Evolutionary conservation across 345 rosid genomes (phyloP), one percentile per base, ranked within the genome.

Genomic region (Populus deltoides): DNA sequence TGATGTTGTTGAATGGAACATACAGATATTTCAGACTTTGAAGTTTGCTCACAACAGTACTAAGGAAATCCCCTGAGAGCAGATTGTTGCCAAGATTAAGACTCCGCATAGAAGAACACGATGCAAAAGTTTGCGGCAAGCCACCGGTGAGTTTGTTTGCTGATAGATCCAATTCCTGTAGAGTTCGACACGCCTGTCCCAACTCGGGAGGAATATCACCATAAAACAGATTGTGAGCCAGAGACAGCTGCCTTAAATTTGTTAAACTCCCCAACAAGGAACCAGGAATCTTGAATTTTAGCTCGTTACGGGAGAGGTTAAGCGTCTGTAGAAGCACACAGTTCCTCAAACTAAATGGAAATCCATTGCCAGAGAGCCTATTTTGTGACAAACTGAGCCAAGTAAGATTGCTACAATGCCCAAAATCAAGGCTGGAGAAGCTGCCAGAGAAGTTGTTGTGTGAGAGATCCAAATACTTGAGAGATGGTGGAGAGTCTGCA

Each of bases 121-220:
- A 66, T 1, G 74, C 27, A 70, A 94, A 90, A 39, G 72, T 68
- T 20, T 27, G 8, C 27, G 98, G 98, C 72, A 94, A 82, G 53
- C 85, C 90, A 41, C 95, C 94, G 7, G 84, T 57, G 79, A 94
- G 91, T 69, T 66, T 72, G 87, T 94, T 94, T 33, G 47, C 80
- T 41, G 98, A 94, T 79, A 94, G 89, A 83, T 94, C 97, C 71
- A 94, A 83, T 72, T 81, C 89, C 79, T 80, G 77, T 29, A 94
- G 83, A 31, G 85, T 90, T 76, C 80, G 82, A 79, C 97, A 93
- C 70, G 86, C 82, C 77, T 22, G 74, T 49, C 89, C 92, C 79
- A 94, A 85, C 82, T 92, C 94, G 35, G 86, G 79, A 69, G 95
- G 98, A 55, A 94, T 93, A 57, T 80, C 86, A 68, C 96, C 97